Evolutionary conservation across 2,329 filamentous ascomycete species (phyloP).

Genomic region (Phaeosphaeriaceae sp.): DNA sequence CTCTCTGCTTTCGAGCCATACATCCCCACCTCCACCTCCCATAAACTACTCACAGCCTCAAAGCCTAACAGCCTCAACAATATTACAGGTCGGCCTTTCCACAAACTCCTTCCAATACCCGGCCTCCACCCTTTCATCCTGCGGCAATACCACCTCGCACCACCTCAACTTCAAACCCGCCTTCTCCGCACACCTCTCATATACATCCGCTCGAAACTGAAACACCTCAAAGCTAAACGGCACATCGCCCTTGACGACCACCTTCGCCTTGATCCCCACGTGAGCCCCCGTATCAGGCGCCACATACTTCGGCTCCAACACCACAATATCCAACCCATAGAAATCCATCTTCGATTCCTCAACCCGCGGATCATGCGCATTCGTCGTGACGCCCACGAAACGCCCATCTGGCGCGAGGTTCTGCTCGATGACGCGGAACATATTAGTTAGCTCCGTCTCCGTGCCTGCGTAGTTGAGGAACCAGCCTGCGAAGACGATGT

Average conservation of each 20-base stretch:
- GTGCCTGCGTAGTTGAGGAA: conserved; percentile 42
- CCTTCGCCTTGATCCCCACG: conserved; percentile 31
- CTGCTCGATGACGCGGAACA: conserved; percentile 31
- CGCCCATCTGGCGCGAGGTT: conserved; percentile 21
- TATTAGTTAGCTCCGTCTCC: conserved; percentile 22
- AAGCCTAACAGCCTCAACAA: conserved; percentile 26
- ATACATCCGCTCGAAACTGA: conserved; percentile 33
- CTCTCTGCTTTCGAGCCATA: too few species aligned
- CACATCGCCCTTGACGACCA: conserved; percentile 21
- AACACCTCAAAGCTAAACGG: conserved; percentile 34
- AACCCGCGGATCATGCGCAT: conserved; percentile 26
- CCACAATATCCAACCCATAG: conserved; percentile 31
- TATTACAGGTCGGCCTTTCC: conserved; percentile 29
- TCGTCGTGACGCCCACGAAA: conserved; percentile 36
- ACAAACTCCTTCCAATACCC: conserved; percentile 32
- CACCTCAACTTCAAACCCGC: conserved; percentile 31
- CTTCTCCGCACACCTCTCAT: conserved; percentile 32
- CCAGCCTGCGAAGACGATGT: conserved; percentile 41
- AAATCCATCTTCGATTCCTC: conserved; percentile 23
- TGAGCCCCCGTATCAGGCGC: conserved; percentile 18
- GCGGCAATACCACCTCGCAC: conserved; percentile 27
- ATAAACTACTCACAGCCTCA: background rate
- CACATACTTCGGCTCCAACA: conserved; percentile 26
- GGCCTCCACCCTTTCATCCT: conserved; percentile 31
- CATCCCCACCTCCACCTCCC: background rate